Conservation (phyloP, 768 basidiomycete species). For the Chalciporus piperatus region DNA sequence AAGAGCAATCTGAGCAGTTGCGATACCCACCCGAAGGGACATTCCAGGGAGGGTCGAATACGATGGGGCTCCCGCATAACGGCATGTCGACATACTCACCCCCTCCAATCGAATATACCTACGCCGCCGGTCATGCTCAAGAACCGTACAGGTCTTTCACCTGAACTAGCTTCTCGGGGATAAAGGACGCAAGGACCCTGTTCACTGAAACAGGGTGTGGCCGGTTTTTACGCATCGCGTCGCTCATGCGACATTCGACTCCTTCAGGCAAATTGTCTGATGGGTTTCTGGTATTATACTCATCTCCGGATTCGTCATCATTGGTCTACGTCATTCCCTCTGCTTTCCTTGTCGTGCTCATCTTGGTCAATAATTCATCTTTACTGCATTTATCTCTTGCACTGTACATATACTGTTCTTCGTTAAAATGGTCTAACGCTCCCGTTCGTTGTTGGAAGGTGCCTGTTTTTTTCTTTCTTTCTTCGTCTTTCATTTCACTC, state of each 20-base stretch:
- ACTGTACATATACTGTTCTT: conserved; percentile 10
- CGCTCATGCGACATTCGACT: not conserved
- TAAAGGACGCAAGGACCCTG: conserved; percentile 1
- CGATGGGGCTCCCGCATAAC: conserved; percentile 14
- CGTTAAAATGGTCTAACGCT: conserved; percentile 9
- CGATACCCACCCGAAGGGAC: conserved; percentile 20
- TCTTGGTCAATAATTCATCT: conserved; percentile 9
- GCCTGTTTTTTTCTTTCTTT: conserved; percentile 12
- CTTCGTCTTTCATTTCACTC: conserved; percentile 1
- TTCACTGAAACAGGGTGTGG: not conserved
- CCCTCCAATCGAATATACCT: conserved; percentile 21
- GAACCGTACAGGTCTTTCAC: conserved; percentile 20
- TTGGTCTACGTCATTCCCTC: conserved; percentile 1
- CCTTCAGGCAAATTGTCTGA: not conserved
- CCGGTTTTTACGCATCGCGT: conserved; percentile 7
- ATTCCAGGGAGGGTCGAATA: conserved; percentile 12
- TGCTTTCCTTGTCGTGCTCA: conserved; percentile 10
- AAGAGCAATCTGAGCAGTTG: conserved; percentile 8
- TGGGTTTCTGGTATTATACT: not conserved
- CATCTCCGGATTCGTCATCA: conserved; percentile 4
- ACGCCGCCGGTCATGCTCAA: conserved; percentile 20
- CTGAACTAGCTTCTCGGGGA: conserved; percentile 12
- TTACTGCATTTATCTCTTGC: conserved; percentile 8
- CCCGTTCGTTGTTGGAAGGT: conserved; percentile 1
- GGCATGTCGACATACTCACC: conserved; percentile 16